Base-by-base conservation (phyloP, 768 basidiomycete genomes). In the Myochromella boudieri region DNA sequence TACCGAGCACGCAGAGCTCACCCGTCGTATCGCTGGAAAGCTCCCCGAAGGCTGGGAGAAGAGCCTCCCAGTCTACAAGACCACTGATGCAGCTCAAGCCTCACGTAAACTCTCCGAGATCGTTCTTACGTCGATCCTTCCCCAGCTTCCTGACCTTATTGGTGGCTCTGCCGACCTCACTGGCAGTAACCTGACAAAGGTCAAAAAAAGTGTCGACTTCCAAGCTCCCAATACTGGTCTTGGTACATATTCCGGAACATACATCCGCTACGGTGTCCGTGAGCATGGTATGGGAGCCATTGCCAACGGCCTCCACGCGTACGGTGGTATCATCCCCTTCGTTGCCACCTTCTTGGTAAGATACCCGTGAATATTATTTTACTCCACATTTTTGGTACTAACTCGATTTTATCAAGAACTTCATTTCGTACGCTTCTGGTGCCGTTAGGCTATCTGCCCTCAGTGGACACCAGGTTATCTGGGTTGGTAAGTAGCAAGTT, bases 231-330 rank as follows among this genome's bases (percentile, higher is more conserved):
- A 76, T 70, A 94, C 91, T 15, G 83, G 83, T 25, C 77, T 95
- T 34, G 95, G 95, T 48, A 76, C 65, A 49, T 95, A 93, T 68
- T 69, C 82, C 46, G 95, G 95, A 42, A 87, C 85, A 37, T 97
- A 97, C 67, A 82, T 97, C 65, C 88, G 94, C 45, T 97, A 88
- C 72, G 95, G 95, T 80, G 93, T 97, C 47, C 90, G 95, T 68
- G 95, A 97, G 68, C 95, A 97, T 68, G 95, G 76, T 56, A 97
- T 97, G 94, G 90, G 87, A 59, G 95, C 94, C 44, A 93, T 97
- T 59, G 91, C 85, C 55, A 97, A 97, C 66, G 94, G 94, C 64
- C 66, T 95, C 52, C 67, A 75, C 52, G 94, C 93, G 2, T 97
- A 97, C 68, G 94, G 94, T 50, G 91, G 82, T 58, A 83, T 95